Percentiles rank a stretch among this genome's conserved stretches.
Evolutionary conservation across 1,284 basidiomycete genomes (phyloP).

Genomic region (Tilletiopsis washingtonensis): DNA sequence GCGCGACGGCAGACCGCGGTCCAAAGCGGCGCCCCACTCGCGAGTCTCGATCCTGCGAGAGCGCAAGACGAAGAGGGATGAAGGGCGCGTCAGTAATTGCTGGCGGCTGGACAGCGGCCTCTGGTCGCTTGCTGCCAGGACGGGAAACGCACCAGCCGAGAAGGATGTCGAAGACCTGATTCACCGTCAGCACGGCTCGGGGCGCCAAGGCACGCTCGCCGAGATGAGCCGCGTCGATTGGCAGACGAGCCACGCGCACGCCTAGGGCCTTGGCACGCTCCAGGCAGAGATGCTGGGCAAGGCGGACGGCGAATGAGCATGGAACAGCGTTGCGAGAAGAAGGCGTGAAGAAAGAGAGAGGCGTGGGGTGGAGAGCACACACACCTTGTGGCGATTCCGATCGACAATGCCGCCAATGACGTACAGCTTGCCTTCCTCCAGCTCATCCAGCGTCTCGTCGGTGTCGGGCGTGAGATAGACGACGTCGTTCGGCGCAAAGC

Average conservation of each 20-base stretch:
- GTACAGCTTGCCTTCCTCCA: slow-evolving; percentile 78
- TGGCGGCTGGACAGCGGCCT: not conserved
- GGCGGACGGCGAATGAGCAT: slow-evolving; percentile 7
- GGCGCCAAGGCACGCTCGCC: slow-evolving; percentile 56
- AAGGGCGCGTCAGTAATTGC: not conserved
- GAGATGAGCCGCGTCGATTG: slow-evolving; percentile 55
- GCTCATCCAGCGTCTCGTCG: slow-evolving; percentile 67
- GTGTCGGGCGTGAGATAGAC: slow-evolving; percentile 95
- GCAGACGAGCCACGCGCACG: slow-evolving; percentile 78
- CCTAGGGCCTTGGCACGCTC: slow-evolving; percentile 70
- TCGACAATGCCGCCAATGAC: slow-evolving; percentile 95
- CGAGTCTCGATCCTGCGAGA: slow-evolving; percentile 16
- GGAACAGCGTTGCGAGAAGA: not conserved
- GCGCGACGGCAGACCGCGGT: slow-evolving; percentile 75
- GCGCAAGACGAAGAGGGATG: too few relatives aligned
- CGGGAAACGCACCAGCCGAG: slow-evolving; percentile 65
- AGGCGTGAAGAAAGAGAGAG: not conserved
- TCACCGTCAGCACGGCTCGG: slow-evolving; percentile 92
- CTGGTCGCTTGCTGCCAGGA: not conserved
- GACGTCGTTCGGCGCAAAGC: slow-evolving; percentile 51
- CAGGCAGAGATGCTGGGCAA: slow-evolving; percentile 69
- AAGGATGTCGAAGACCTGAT: slow-evolving; percentile 88
- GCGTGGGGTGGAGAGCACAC: not conserved
- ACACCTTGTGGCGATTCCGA: slow-evolving; percentile 85
- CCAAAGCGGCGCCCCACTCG: slow-evolving; percentile 52